Percentiles rank a stretch among this genome's conserved stretches.
Conservation (phyloP, 139 green algal species). For the Chlorokybus atmophyticus region DNA sequence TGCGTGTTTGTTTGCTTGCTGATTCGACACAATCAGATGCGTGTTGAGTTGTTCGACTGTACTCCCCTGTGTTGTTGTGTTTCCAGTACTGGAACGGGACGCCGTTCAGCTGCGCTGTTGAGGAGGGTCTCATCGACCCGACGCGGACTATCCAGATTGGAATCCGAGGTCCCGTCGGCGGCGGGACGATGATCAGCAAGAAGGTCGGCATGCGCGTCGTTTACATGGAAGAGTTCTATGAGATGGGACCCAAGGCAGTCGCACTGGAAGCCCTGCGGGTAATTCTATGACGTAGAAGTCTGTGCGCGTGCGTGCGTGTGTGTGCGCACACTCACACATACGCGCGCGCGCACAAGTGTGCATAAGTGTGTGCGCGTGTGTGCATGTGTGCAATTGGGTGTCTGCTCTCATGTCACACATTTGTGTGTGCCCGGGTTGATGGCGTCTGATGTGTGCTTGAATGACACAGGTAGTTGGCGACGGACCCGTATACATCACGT, state of each 20-base stretch:
- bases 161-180: constrained; percentile 1
- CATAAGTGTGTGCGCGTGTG: too few relatives aligned
- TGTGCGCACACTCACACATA: too few relatives aligned
- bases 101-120: constrained; percentile 14
- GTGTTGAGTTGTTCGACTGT: too few relatives aligned
- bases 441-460: too few relatives aligned
- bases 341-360: too few relatives aligned
- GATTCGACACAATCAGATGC: too few relatives aligned
- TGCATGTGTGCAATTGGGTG: too few relatives aligned
- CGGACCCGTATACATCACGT: constrained; percentile 15
- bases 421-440: neutral
- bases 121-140: constrained; percentile 11
- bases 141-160: constrained; percentile 18
- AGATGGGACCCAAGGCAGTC: constrained; percentile 6
- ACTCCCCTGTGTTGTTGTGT: neutral
- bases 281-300: neutral
- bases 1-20: too few relatives aligned
- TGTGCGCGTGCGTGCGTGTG: too few relatives aligned
- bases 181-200: constrained; percentile 2
- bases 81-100: constrained; percentile 21
- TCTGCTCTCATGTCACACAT: too few relatives aligned
- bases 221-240: constrained; percentile 15
- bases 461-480: constrained; percentile 12
- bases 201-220: constrained; percentile 13
- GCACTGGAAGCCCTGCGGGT: constrained; percentile 6